Evolutionary conservation across 73 alveolate genomes (phyloP).

Genomic region (Uronychia binucleata): DNA sequence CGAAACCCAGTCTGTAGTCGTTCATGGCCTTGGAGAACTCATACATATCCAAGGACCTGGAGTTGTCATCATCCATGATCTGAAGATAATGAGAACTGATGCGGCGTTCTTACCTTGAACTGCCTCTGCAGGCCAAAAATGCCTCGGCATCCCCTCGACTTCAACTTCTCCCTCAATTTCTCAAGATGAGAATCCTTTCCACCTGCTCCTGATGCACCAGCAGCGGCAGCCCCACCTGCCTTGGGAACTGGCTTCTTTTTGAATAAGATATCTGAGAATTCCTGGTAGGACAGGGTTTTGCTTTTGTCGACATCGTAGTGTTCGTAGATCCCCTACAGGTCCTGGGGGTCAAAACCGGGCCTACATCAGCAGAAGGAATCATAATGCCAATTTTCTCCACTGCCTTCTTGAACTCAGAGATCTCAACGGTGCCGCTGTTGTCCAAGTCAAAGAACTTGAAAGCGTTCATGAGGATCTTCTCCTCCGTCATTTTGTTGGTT

Average conservation of each 20-base stretch:
- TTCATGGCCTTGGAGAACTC: slow-evolving; percentile 79
- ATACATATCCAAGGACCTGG: slow-evolving; percentile 68
- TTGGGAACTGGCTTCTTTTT: slow-evolving; percentile 19
- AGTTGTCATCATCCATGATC: slow-evolving; percentile 75
- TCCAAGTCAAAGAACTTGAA: slow-evolving; percentile 93
- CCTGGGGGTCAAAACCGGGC: slow-evolving; percentile 15
- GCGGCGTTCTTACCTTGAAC: slow-evolving; percentile 27
- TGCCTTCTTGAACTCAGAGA: slow-evolving; percentile 80
- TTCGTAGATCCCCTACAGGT: slow-evolving; percentile 38
- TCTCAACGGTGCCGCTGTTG: slow-evolving; percentile 78
- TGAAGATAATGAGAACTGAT: slow-evolving; percentile 32
- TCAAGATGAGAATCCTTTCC: slow-evolving; percentile 25
- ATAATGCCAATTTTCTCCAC: slow-evolving; percentile 85
- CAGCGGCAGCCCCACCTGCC: slow-evolving; percentile 30
- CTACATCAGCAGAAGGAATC: slow-evolving; percentile 6
- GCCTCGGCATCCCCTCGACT: slow-evolving; percentile 79
- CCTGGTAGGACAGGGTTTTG: slow-evolving; percentile 72
- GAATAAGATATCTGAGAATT: slow-evolving; percentile 64
- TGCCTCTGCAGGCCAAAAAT: slow-evolving; percentile 65
- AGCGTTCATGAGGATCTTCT: slow-evolving; percentile 82
- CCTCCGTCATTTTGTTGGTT: slow-evolving; percentile 75
- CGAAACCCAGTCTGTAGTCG: slow-evolving; percentile 66
- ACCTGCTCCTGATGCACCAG: background rate
- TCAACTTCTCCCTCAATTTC: slow-evolving; percentile 66
- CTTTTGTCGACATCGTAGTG: slow-evolving; percentile 65